Conservation (phyloP, 106 monocot species). For the Gastrodia elata region DNA sequence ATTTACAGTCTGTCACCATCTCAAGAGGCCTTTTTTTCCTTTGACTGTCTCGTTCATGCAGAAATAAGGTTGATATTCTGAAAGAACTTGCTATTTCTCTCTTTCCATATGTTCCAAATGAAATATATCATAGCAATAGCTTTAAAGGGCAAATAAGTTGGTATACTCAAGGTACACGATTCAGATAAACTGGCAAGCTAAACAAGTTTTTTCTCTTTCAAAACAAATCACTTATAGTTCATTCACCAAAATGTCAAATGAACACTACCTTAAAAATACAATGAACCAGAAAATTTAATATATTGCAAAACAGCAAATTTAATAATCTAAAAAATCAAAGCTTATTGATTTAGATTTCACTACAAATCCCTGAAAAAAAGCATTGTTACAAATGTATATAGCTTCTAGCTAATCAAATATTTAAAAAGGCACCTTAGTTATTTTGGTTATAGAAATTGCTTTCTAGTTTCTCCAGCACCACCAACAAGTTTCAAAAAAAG, state of each 20-base stretch:
- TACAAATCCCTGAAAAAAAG: background rate
- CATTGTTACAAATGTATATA: background rate
- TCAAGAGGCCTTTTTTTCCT: too few species aligned
- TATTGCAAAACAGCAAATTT: background rate
- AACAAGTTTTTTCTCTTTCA: background rate
- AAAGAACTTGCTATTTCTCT: too few species aligned
- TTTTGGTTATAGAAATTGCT: background rate
- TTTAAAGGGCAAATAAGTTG: background rate
- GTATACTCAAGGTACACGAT: background rate
- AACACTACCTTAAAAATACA: background rate
- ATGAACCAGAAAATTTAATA: background rate
- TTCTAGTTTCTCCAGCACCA: too few species aligned
- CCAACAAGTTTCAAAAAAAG: too few species aligned
- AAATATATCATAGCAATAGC: too few species aligned
- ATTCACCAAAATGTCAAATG: background rate
- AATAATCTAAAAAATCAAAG: background rate
- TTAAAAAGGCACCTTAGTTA: background rate
- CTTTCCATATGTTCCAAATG: too few species aligned
- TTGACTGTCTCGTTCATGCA: too few species aligned
- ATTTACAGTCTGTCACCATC: too few species aligned
- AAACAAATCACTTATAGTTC: background rate
- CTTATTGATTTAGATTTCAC: background rate
- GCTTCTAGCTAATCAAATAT: background rate
- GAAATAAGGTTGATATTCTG: too few species aligned
- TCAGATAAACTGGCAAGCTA: background rate